Evolutionary conservation across 352 stramenopile genomes (phyloP), one percentile per base, ranked within the genome.

Genomic region (Halophytophthora batemanensis): DNA sequence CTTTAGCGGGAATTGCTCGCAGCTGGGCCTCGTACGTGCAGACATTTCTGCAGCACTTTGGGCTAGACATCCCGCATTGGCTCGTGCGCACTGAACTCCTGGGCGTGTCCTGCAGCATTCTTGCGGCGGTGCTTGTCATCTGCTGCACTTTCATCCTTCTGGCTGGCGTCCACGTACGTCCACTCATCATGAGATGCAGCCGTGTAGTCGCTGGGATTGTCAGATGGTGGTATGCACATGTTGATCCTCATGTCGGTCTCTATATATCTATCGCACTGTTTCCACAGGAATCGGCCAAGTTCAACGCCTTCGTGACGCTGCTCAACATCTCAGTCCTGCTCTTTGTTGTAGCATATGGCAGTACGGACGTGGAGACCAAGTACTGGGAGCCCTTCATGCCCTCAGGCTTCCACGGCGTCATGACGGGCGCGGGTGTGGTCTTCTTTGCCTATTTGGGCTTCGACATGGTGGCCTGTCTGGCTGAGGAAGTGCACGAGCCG

Each of bases 391-490:
- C 86, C 0, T 97, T 97, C 54, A 80, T 90, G 42, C 87, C 87
- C 11, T 41, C 77, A n/a, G 91, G 91, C 3, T 69, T 92, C 29
- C 77, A 90, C n/a, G 76, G 89, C 11, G 79, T 98, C 25, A 88
- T 98, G 64, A 87, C 80, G 13, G 85, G 81, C 29, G 83, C 86
- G 19, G 83, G 84, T 2, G 87, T 97, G 37, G 88, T 96, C 18
- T 98, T 96, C 63, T 97, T 98, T 42, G 77, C 86, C 17, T 97
- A 96, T 55, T 64, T 97, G 33, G 89, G 89, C 28, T 98, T 98
- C 64, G 92, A 98, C 53, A 96, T 97, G 87, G 90, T 97, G 21
- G 83, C 87, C 6, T 97, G 86, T 62, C 71, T 97, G 21, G 87
- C 87, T 0, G 90, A 97, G 57, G 92, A 98, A 63, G 89, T 97